Base-by-base conservation (phyloP, 1,284 basidiomycete genomes). In the Spongispora temasekensis region DNA sequence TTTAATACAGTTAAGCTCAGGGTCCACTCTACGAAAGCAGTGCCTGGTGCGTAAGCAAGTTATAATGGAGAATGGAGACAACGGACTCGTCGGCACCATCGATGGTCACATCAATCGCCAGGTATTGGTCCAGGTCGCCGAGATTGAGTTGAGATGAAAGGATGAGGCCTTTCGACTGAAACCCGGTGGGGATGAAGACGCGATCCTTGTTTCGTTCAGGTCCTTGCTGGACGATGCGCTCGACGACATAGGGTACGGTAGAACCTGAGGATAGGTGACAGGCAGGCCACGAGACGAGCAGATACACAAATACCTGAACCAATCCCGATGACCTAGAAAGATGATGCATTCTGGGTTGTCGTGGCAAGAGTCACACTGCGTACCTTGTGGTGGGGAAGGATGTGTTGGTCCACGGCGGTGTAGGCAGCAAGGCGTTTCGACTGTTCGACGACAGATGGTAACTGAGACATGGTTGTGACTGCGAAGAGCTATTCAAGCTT, bases 231-330 rank as follows among this genome's bases (percentile, higher is more conserved):
- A 95, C 83, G 62, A 99, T 97, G 44, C 96, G 85, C 70, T 99
- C 96, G 37, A 99, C 95, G 58, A 98, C 96, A 73, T 97, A 99
- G 2, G 96, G 96, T 0, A 99, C 97, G 0, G 97, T 99, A 2
- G 95, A 97, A 32, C 97, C 93, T 87, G 63, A 23, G 25, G n/a
- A 44, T 44, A 7, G 19, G 54, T 56, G 52, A 48, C 46, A 13
- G n/a, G 19, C 30, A 28, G 31, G 13, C 2, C 15, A 9, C 9
- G 46, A 13, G 6, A 48, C 19, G 15, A 25, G 4, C 31, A 15
- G 31, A 56, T 6, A 28, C 21, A 31, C 9, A 52, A 74, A 50
- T 69, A 90, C 89, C 94, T 62, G 90, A 95, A 54, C 95, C 95
- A 67, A 97, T 93, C 30, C 94, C 95, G 64, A 97, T 93, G 60